Evolutionary conservation across 495 filamentous ascomycete genomes (phyloP).

Genomic region (Podospora bellae-mahoneyi): DNA sequence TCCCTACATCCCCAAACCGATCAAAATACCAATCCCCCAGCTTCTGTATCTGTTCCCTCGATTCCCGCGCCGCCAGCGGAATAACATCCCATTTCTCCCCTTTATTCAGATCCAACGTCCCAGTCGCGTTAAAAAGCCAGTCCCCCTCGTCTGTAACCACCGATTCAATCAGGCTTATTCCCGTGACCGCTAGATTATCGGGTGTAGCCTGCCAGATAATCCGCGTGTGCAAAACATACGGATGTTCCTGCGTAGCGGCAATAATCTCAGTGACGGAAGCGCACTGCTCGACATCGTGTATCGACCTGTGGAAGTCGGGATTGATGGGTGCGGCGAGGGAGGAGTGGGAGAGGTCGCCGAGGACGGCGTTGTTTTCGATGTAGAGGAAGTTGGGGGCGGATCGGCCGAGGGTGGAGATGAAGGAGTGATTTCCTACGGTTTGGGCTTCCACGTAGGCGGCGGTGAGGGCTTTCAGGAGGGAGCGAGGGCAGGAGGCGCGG

Average conservation of each 20-base stretch:
- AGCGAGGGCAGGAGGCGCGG: slow-evolving; percentile 26
- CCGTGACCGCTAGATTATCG: slow-evolving; percentile 37
- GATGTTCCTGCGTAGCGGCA: slow-evolving; percentile 34
- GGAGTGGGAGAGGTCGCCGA: slow-evolving; percentile 32
- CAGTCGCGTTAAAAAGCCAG: background rate
- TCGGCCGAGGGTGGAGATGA: slow-evolving; percentile 14
- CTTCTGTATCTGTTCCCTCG: slow-evolving; percentile 32
- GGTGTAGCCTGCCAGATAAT: slow-evolving; percentile 33
- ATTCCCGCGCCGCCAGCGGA: background rate
- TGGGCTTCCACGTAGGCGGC: slow-evolving; percentile 25
- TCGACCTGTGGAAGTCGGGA: slow-evolving; percentile 42
- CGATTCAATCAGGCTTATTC: slow-evolving; percentile 12
- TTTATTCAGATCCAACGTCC: background rate
- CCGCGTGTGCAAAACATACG: slow-evolving; percentile 41
- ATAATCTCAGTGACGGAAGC: slow-evolving; percentile 50
- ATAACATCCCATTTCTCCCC: background rate
- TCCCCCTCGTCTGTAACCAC: background rate
- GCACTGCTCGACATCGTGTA: slow-evolving; percentile 26
- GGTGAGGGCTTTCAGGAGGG: slow-evolving; percentile 21
- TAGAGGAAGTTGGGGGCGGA: slow-evolving; percentile 24
- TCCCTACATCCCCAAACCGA: slow-evolving; percentile 32
- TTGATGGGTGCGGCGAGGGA: slow-evolving; percentile 38
- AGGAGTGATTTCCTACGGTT: slow-evolving; percentile 20
- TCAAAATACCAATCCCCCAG: slow-evolving; percentile 41
- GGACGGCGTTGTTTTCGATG: slow-evolving; percentile 33